phyloP scores from a whole-genome alignment of 371 early-diverging fungal genomes.

The Vairimorpha necatrix region DNA sequence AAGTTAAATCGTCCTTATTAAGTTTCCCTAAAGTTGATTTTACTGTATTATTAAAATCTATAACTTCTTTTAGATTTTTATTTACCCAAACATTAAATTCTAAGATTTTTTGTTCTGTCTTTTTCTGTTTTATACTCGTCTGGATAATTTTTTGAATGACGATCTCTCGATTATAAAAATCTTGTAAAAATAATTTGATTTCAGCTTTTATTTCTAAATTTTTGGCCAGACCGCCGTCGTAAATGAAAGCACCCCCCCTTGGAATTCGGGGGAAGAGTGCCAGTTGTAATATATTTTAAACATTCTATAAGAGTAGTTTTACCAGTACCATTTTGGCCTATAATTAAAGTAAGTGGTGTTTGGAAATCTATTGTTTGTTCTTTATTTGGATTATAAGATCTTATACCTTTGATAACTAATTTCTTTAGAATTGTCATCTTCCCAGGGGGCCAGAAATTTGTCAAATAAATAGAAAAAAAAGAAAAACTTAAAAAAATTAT shows the following conservation, averaged over 20 bases:
- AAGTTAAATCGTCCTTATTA: slow-evolving; percentile 72
- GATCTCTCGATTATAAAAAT: slow-evolving; percentile 71
- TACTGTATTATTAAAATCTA: slow-evolving; percentile 55
- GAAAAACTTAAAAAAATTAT: too few species aligned
- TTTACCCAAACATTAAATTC: slow-evolving; percentile 66
- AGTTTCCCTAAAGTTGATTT: slow-evolving; percentile 75
- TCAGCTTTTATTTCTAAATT: slow-evolving; percentile 83
- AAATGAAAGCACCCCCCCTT: slow-evolving; percentile 78
- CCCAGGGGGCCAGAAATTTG: neutral
- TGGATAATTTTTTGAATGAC: slow-evolving; percentile 74
- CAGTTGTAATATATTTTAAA: slow-evolving; percentile 90
- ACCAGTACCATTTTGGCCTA: slow-evolving; percentile 93
- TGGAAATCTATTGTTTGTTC: slow-evolving; percentile 76
- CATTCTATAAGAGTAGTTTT: slow-evolving; percentile 98
- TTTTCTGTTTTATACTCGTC: slow-evolving; percentile 68
- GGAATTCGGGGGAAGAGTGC: slow-evolving; percentile 83
- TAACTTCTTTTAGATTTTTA: slow-evolving; percentile 20
- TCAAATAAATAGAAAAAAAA: too few species aligned
- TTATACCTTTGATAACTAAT: slow-evolving; percentile 79
- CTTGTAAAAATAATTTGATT: slow-evolving; percentile 76
- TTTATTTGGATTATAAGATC: slow-evolving; percentile 78
- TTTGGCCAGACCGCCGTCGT: slow-evolving; percentile 82
- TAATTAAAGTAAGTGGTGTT: slow-evolving; percentile 89
- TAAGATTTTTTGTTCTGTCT: slow-evolving; percentile 72
- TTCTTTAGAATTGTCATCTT: slow-evolving; percentile 64